Conservation (phyloP, 345 rosid genomes). For the Lepidium sativum region DNA sequence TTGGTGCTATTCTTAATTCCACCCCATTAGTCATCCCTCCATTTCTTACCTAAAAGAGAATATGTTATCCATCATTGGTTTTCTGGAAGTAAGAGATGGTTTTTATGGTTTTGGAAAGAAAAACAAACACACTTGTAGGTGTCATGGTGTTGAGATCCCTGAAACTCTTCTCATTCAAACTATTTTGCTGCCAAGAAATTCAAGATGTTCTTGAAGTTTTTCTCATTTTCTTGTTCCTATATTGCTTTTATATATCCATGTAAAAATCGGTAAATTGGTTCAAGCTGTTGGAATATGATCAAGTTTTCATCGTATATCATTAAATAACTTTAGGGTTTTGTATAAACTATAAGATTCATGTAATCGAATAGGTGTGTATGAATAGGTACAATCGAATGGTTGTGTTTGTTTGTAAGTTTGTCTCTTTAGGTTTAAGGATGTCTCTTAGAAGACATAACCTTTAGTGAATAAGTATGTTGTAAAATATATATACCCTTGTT, state of each 20-base stretch:
- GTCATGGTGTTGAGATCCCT: conserved; percentile 8
- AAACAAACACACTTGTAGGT: neutral
- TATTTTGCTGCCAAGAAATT: neutral
- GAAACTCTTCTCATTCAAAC: neutral
- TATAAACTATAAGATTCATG: too few relatives aligned
- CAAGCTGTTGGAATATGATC: too few relatives aligned
- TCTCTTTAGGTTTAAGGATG: too few relatives aligned
- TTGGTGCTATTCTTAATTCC: conserved; percentile 57
- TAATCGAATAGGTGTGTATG: too few relatives aligned
- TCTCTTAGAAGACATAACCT: too few relatives aligned
- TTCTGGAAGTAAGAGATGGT: conserved; percentile 53
- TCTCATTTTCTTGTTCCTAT: neutral
- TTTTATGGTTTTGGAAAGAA: neutral
- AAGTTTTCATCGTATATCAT: too few relatives aligned
- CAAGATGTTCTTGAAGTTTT: neutral
- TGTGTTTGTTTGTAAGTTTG: too few relatives aligned
- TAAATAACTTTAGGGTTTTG: too few relatives aligned
- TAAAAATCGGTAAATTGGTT: neutral
- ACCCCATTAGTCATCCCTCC: conserved; percentile 71
- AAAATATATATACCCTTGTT: too few relatives aligned
- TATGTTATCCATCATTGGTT: conserved; percentile 40
- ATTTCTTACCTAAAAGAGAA: conserved; percentile 38
- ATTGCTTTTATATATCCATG: neutral
- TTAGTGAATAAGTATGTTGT: too few relatives aligned
- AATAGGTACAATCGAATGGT: too few relatives aligned